Conservation (phyloP, 495 filamentous ascomycete genomes). For the Extremus antarcticus region DNA sequence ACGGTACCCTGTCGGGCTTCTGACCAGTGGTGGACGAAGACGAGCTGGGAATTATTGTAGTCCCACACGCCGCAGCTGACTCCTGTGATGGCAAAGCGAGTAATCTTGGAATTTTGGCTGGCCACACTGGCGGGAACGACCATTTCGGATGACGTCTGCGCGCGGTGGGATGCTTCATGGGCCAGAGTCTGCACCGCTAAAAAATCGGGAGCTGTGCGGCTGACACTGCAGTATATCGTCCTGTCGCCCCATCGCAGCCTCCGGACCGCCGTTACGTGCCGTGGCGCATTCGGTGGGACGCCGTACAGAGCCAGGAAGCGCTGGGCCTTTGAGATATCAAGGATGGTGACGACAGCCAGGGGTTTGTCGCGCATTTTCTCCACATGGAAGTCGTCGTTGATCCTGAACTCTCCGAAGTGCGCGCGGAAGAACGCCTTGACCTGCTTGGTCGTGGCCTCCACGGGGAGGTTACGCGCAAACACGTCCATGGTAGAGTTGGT, state of each 20-base stretch:
- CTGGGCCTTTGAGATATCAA: constrained; percentile 2
- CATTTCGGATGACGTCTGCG: neutral
- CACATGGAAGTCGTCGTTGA: constrained; percentile 6
- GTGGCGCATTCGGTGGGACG: neutral
- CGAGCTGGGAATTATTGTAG: constrained; percentile 9
- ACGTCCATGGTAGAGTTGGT: constrained; percentile 28
- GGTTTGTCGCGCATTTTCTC: constrained; percentile 15
- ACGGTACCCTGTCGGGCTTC: constrained; percentile 10
- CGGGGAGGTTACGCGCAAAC: constrained; percentile 22
- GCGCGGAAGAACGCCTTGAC: constrained; percentile 12
- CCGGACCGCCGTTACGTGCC: neutral
- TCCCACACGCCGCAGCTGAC: constrained; percentile 19
- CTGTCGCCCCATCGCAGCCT: constrained; percentile 1
- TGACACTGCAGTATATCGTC: constrained; percentile 1
- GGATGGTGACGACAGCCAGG: constrained; percentile 18
- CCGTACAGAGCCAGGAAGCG: constrained; percentile 19
- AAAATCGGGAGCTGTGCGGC: neutral
- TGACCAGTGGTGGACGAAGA: constrained; percentile 12
- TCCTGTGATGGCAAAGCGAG: constrained; percentile 1
- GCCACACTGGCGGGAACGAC: neutral
- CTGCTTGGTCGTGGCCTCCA: constrained; percentile 15
- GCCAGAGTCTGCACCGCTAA: constrained; percentile 5
- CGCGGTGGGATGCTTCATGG: neutral
- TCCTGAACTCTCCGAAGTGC: constrained; percentile 3
- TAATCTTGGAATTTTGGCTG: constrained; percentile 1